Conservation (phyloP, 148 eudicot genomes). For the Chenopodium suecicum region DNA sequence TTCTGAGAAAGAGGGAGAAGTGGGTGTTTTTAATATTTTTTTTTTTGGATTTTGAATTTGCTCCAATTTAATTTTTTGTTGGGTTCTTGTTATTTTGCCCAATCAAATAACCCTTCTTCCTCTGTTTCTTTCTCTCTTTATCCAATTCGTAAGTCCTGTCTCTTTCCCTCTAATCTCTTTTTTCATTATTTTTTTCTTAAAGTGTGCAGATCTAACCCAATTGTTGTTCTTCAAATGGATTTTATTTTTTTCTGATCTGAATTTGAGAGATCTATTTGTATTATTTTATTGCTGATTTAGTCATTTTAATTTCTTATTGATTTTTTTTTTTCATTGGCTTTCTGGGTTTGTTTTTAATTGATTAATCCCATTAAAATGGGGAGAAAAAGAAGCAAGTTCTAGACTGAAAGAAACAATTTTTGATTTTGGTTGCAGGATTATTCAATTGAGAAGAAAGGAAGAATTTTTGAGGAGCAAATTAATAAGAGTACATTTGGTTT, state of each 20-base stretch:
- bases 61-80: background rate
- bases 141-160: constrained; percentile 59
- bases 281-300: constrained; percentile 10
- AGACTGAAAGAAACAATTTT: constrained; percentile 11
- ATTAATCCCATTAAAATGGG: too few species aligned
- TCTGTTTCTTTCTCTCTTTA: constrained; percentile 26
- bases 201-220: constrained; percentile 34
- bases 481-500: constrained; percentile 1
- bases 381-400: background rate
- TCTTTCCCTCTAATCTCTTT: constrained; percentile 23
- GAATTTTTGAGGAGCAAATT: background rate
- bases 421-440: constrained; percentile 22
- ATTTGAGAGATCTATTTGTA: constrained; percentile 36
- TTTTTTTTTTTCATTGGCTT: constrained; percentile 9
- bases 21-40: background rate
- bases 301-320: constrained; percentile 22
- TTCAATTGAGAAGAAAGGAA: background rate
- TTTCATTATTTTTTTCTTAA: background rate
- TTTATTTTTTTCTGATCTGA: constrained; percentile 29
- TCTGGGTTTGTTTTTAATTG: background rate
- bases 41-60: too few species aligned
- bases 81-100: constrained; percentile 18
- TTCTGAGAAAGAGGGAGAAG: constrained; percentile 13
- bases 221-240: constrained; percentile 4
- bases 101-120: constrained; percentile 26